Base-by-base conservation (phyloP, 805 yeast species). In the Metschnikowia continentalis region DNA sequence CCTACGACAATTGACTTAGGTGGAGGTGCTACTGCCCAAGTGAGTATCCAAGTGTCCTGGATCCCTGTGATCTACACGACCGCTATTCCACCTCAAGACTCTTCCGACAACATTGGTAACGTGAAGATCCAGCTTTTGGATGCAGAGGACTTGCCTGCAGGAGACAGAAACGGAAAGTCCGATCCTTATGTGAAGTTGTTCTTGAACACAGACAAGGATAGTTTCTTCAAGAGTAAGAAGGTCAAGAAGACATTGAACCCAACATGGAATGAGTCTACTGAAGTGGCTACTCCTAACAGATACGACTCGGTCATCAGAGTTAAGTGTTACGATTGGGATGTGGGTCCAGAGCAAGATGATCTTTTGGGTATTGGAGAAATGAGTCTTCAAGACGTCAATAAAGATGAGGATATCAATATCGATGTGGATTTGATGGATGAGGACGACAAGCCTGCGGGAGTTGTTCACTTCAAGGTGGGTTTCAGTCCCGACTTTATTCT, bases 101-200 rank as follows among this genome's bases (percentile, higher is more conserved):
- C 86, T 40, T 80, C 84, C 55, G 79, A 84, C 45, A 86, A 90
- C 66, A 76, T 83, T 51, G 99, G 99, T 65, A 72, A 71, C 30
- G 68, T 92, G 57, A 76, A 75, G 20, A 76, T 90, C 35, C 81
- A 78, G 32, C 75, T 88, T 4, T 57, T 83, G 42, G 74, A 76
- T 45, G 98, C 94, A 2, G 77, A 77, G 14, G 80, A 80, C 47
- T 76, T 94, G 52, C 81, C 86, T 37, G 78, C 96, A 13, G 95
- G 91, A n/a, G 99, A 94, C 69, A 75, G 88, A 32, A 86, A 85
- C 59, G 98, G 98, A 46, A 86, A 87, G 65, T 89, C 97, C 3
- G 99, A 94, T 70, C 99, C 99, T 49, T 92, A 83, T 66, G 77
- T 83, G 53, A 80, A 83, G 61, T 77, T 90, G 55, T 83, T 76